Conservation (phyloP, 176 grass and related monocot genomes). For the Thalia dealbata region DNA sequence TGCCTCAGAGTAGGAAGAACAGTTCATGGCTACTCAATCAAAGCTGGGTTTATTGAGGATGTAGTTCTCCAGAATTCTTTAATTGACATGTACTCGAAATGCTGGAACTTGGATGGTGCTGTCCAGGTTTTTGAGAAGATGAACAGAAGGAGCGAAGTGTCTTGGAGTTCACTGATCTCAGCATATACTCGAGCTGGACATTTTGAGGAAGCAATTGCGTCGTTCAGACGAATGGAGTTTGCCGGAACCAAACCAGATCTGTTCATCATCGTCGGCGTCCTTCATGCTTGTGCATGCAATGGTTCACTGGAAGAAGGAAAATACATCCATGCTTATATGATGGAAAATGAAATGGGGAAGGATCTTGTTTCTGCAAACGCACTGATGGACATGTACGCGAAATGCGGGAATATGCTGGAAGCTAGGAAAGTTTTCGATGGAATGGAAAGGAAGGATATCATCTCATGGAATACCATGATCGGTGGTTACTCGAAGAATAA, state of each 20-base stretch:
- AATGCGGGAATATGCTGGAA: conserved; percentile 58
- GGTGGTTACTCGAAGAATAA: conserved; percentile 71
- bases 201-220: conserved; percentile 47
- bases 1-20: conserved; percentile 38
- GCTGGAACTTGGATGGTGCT: conserved; percentile 46
- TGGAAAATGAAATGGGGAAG: conserved; percentile 48
- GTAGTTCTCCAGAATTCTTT: conserved; percentile 45
- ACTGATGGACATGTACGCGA: conserved; percentile 72
- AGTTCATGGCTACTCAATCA: conserved; percentile 56
- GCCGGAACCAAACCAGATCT: conserved; percentile 38
- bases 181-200: conserved; percentile 45
- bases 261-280: conserved; percentile 52
- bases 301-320: conserved; percentile 48
- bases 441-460: conserved; percentile 43
- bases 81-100: conserved; percentile 85
- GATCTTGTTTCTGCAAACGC: conserved; percentile 47
- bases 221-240: conserved; percentile 53
- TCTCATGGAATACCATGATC: conserved; percentile 84
- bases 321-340: conserved; percentile 45
- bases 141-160: conserved; percentile 49
- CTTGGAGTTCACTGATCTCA: conserved; percentile 69
- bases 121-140: conserved; percentile 60
- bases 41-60: conserved; percentile 41
- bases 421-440: conserved; percentile 45
- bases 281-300: conserved; percentile 60